These are phyloP conservation scores for Talaromyces sp. DNA, from an alignment of 2,329 filamentous ascomycete species.

Conservation along the genomic window DNA sequence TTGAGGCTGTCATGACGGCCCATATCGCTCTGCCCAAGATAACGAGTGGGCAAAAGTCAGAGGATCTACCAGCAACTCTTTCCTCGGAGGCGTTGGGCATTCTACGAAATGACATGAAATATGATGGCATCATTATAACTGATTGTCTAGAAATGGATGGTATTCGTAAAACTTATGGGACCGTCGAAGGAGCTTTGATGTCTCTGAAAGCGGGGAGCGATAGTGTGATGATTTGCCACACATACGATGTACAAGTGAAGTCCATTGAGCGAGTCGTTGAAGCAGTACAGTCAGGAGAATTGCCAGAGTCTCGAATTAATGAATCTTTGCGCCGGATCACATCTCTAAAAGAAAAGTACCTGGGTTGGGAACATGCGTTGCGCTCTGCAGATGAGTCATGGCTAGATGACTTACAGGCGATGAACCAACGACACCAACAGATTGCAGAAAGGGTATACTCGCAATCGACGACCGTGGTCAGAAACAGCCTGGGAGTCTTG, in stretches of 20 bases:
- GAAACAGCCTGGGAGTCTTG: conserved; percentile 29
- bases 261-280: conserved; percentile 40
- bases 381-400: conserved; percentile 17
- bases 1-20: conserved; percentile 47
- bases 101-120: conserved; percentile 43
- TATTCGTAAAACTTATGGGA: conserved; percentile 41
- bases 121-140: conserved; percentile 45
- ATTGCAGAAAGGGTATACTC: conserved; percentile 37
- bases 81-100: conserved; percentile 38
- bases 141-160: conserved; percentile 49
- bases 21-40: conserved; percentile 43
- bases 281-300: conserved; percentile 35
- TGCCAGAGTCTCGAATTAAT: conserved; percentile 32
- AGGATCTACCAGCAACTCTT: conserved; percentile 40
- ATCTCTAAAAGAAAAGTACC: conserved; percentile 37
- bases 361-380: conserved; percentile 32
- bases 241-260: conserved; percentile 39
- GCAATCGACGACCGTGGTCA: conserved; percentile 42
- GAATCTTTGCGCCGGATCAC: conserved; percentile 36
- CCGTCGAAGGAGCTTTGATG: conserved; percentile 41
- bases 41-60: conserved; percentile 21
- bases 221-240: conserved; percentile 48
- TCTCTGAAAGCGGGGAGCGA: conserved; percentile 45
- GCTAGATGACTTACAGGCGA: conserved; percentile 19
- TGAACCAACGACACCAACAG: conserved; percentile 27